A percentile compares a stretch with the other conserved stretches of the same genome.
Evolutionary conservation across 2,329 filamentous ascomycete genomes (phyloP).

Genomic region (Clarireedia paspali): DNA sequence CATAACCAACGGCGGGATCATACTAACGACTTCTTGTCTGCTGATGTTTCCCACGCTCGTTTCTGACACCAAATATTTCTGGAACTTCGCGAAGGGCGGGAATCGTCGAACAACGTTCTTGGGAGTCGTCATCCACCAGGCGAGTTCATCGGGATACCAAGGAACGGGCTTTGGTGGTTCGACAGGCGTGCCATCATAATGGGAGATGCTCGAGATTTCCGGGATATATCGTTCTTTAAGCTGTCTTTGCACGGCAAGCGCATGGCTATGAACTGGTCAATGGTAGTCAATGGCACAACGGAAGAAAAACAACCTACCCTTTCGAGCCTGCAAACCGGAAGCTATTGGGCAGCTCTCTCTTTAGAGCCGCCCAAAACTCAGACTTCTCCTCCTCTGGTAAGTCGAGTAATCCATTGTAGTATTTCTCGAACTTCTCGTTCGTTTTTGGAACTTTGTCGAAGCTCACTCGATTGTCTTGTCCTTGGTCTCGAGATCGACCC

Average conservation of each 20-base stretch:
- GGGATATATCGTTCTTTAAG: constrained; percentile 86
- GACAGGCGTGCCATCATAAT: constrained; percentile 74
- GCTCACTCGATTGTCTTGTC: constrained; percentile 37
- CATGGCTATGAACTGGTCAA: constrained; percentile 53
- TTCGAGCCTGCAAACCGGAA: constrained; percentile 96
- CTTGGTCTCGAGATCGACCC: constrained; percentile 21
- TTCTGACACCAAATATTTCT: constrained; percentile 96
- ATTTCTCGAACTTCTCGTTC: constrained; percentile 79
- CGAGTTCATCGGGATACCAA: constrained; percentile 93
- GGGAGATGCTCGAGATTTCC: constrained; percentile 75
- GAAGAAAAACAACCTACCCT: constrained; percentile 46
- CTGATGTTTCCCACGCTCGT: constrained; percentile 96
- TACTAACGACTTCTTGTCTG: constrained; percentile 94
- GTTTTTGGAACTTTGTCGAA: constrained; percentile 58
- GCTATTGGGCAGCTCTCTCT: constrained; percentile 86
- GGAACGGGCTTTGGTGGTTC: constrained; percentile 73
- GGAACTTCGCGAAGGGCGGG: constrained; percentile 87
- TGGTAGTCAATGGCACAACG: neutral
- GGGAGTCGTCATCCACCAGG: constrained; percentile 96
- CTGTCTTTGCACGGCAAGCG: constrained; percentile 82
- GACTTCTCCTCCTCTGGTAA: constrained; percentile 70
- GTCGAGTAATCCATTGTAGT: constrained; percentile 73
- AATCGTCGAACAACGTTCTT: constrained; percentile 95
- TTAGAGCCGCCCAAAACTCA: constrained; percentile 77
- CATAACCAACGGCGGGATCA: constrained; percentile 94